Evolutionary conservation across 1,284 basidiomycete species (phyloP).

Genomic region (Rhodotorula sp.): DNA sequence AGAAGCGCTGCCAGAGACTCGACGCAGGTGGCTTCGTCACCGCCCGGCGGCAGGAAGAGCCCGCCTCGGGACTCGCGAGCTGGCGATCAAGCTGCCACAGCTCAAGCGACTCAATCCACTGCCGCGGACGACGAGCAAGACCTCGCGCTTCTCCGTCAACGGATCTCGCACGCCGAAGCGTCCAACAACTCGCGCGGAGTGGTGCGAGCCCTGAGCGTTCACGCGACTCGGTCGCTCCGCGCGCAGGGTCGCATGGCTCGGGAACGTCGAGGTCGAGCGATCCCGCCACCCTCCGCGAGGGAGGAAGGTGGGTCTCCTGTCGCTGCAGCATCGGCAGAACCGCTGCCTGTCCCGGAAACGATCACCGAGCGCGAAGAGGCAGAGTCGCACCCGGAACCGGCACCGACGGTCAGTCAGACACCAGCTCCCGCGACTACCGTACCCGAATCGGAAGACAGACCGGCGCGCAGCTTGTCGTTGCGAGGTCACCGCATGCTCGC

Average conservation of each 20-base stretch:
- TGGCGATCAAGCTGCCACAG: background rate
- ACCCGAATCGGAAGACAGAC: background rate
- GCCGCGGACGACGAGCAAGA: background rate
- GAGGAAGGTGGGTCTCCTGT: background rate
- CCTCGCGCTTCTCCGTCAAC: slow-evolving; percentile 7
- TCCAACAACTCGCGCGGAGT: slow-evolving; percentile 18
- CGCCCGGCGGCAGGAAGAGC: no score
- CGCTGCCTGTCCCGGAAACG: background rate
- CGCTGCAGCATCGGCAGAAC: background rate
- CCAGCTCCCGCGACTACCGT: no score
- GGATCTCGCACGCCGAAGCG: slow-evolving; percentile 15
- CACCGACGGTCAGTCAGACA: background rate
- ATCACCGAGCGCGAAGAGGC: background rate
- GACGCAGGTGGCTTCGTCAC: no score
- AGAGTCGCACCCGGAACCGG: background rate
- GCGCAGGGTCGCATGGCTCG: background rate
- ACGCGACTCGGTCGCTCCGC: slow-evolving; percentile 3
- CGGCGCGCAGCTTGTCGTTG: slow-evolving; percentile 8
- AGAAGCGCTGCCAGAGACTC: no score
- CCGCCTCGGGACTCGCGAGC: no score
- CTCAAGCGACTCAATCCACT: no score
- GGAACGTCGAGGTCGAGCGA: background rate
- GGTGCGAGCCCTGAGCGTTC: slow-evolving; percentile 13
- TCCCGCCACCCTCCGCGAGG: no score
- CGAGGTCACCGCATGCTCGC: slow-evolving; percentile 24